Evolutionary conservation across 768 basidiomycete genomes (phyloP), one percentile per base, ranked within the genome.

Genomic region (Leccinum variicolor): DNA sequence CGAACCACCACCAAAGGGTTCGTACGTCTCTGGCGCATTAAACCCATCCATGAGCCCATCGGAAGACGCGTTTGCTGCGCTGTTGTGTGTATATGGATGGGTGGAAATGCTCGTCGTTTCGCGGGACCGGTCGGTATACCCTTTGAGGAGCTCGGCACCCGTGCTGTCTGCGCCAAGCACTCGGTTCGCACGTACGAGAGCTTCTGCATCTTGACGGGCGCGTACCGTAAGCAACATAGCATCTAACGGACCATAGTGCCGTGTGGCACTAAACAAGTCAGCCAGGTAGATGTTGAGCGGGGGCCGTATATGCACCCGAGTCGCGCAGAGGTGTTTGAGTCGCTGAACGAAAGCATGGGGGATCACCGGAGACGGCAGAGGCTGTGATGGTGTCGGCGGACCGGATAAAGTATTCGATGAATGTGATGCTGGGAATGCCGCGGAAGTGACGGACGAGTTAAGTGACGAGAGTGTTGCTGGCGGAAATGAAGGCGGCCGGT

Each of bases 211-310:
- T 55, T 76, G 75, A 59, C 81, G 78, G 0, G 86, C 80, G 34
- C 78, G 79, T 19, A 77, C 79, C 1, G 84, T 89, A 23, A 93
- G 77, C 54, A 90, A 73, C 60, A 81, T 84, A 15, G 80, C 86
- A 58, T 92, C 90, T 17, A 93, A 73, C 50, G 81, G 77, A 0
- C 83, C 81, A 65, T 86, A 84, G 64, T 92, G 87, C 7, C 90
- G 82, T 23, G 85, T 80, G 3, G 90, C 90, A 26, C 85, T 79
- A 59, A 92, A 87, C 11, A 92, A 74, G 66, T 92, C 89, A 10
- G 84, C 78, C 7, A 89, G 75, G 64, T 92, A 92, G n/a, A 85
- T 72, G 7, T 73, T 72, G 8, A 92, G 77, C 2, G 71, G 69
- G 1, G 82, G 75, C 10, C 85, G 75, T 29, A 89, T 73, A 56